Percentiles rank a stretch among this genome's conserved stretches.
These are phyloP conservation scores for Dactylellina cionopaga DNA, from an alignment of 2,329 filamentous ascomycete genomes.

Conservation along the genomic window DNA sequence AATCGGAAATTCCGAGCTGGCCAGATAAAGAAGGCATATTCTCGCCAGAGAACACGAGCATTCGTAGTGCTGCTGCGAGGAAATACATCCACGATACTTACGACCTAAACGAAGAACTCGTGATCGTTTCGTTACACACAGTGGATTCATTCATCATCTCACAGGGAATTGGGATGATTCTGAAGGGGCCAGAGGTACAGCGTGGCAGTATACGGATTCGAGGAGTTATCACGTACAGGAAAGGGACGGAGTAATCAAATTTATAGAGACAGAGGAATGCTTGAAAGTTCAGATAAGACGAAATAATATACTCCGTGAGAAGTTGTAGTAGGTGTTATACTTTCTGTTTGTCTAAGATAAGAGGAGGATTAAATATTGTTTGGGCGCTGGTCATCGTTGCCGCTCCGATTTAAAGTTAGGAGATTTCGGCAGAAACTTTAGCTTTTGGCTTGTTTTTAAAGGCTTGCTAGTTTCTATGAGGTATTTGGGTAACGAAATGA, in stretches of 20 bases:
- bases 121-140: slow-evolving; percentile 34
- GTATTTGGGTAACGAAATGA: too few species aligned
- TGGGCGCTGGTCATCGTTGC: too few species aligned
- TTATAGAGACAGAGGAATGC: slow-evolving; percentile 54
- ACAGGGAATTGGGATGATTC: slow-evolving; percentile 54
- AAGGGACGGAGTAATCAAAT: slow-evolving; percentile 19
- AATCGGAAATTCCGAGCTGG: slow-evolving; percentile 6
- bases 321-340: too few species aligned
- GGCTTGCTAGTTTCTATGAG: too few species aligned
- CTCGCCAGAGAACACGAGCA: neutral
- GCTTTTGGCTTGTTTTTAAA: too few species aligned
- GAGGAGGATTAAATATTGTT: too few species aligned
- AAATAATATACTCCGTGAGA: too few species aligned
- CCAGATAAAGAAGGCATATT: slow-evolving; percentile 23
- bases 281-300: slow-evolving; percentile 42
- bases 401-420: too few species aligned
- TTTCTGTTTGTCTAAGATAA: too few species aligned
- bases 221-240: slow-evolving; percentile 52
- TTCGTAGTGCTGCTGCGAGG: slow-evolving; percentile 2
- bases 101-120: neutral
- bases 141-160: slow-evolving; percentile 55
- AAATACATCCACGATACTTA: slow-evolving; percentile 19
- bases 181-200: slow-evolving; percentile 39
- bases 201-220: slow-evolving; percentile 56
- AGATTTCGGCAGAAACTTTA: too few species aligned